These are phyloP conservation scores for Pestalotiopsis sp. DNA, from an alignment of 2,329 filamentous ascomycete species.

Conservation along the genomic window DNA sequence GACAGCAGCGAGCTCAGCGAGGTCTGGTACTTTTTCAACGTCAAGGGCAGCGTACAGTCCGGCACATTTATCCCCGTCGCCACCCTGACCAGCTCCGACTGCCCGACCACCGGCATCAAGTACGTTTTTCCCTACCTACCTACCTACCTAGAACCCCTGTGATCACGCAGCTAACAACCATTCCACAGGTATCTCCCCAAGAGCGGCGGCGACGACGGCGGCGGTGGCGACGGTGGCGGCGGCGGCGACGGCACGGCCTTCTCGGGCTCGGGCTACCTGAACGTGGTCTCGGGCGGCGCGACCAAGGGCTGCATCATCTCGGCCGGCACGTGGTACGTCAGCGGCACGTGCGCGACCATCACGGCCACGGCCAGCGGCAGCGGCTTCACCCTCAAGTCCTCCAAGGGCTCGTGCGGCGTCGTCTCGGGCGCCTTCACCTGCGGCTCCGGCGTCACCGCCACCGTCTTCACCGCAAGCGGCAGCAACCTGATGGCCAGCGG, in stretches of 20 bases:
- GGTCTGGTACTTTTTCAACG: constrained; percentile 67
- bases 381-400: constrained; percentile 60
- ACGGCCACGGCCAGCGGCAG: constrained; percentile 49
- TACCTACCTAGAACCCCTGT: not conserved
- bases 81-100: constrained; percentile 7
- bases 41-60: constrained; percentile 58
- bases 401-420: constrained; percentile 62
- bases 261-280: constrained; percentile 61
- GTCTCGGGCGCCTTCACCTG: constrained; percentile 57
- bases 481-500: constrained; percentile 9
- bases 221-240: not conserved
- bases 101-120: constrained; percentile 20
- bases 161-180: not conserved
- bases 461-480: constrained; percentile 13
- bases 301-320: constrained; percentile 68
- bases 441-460: constrained; percentile 42
- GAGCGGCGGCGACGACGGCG: constrained; percentile 17
- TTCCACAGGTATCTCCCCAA: constrained; percentile 22
- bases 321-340: constrained; percentile 67
- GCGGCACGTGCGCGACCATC: constrained; percentile 69
- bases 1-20: constrained; percentile 45
- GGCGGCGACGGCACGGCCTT: constrained; percentile 28
- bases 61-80: constrained; percentile 51
- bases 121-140: constrained; percentile 1
- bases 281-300: constrained; percentile 52